Evolutionary conservation across 768 basidiomycete genomes (phyloP).

Genomic region (Naganishia vishniacii): DNA sequence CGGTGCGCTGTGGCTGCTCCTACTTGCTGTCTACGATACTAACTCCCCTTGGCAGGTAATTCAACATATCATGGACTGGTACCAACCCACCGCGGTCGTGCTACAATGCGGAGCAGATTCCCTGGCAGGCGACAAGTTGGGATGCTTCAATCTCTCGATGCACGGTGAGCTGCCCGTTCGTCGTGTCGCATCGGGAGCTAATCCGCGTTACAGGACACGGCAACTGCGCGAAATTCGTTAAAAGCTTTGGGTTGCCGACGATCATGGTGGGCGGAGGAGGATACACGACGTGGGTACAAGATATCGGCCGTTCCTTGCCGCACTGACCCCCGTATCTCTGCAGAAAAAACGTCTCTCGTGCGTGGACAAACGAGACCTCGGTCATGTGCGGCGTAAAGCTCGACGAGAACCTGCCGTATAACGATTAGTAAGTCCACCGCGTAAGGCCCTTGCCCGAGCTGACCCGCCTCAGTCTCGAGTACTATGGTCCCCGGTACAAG

Average conservation of each 20-base stretch:
- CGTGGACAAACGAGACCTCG: slow-evolving; percentile 96
- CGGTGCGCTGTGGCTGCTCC: slow-evolving; percentile 57
- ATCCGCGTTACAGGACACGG: slow-evolving; percentile 62
- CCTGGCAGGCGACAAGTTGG: slow-evolving; percentile 89
- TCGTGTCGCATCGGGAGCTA: no score
- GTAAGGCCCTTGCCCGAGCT: slow-evolving; percentile 42
- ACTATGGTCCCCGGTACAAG: slow-evolving; percentile 92
- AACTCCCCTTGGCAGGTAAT: slow-evolving; percentile 65
- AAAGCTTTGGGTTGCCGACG: slow-evolving; percentile 73
- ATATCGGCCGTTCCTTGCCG: neutral
- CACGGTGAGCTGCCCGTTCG: slow-evolving; percentile 55
- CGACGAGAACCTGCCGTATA: slow-evolving; percentile 48
- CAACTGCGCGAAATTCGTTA: slow-evolving; percentile 78
- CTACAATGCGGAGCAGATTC: slow-evolving; percentile 98
- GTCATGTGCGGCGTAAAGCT: slow-evolving; percentile 83
- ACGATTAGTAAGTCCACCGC: slow-evolving; percentile 45
- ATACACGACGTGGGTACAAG: slow-evolving; percentile 64
- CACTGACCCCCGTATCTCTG: neutral
- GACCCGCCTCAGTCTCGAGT: slow-evolving; percentile 89
- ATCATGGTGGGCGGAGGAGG: slow-evolving; percentile 93
- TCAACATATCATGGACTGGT: slow-evolving; percentile 84
- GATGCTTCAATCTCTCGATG: slow-evolving; percentile 95
- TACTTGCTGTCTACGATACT: neutral
- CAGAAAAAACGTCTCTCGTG: slow-evolving; percentile 80
- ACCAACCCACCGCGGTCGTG: slow-evolving; percentile 89